Conservation (phyloP, 2,329 filamentous ascomycete species). For the Paecilomyces niveus region DNA sequence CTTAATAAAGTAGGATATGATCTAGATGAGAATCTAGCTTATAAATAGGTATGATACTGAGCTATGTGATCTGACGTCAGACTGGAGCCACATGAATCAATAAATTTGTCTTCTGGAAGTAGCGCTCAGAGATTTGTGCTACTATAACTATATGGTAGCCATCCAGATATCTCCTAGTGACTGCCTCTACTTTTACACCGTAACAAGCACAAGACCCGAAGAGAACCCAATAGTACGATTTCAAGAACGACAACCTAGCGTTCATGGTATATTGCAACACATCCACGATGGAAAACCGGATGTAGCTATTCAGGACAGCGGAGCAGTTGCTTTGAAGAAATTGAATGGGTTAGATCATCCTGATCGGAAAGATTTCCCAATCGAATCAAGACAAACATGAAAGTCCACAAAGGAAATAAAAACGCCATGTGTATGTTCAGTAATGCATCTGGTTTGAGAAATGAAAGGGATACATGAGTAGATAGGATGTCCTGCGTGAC, state of each 20-base stretch:
- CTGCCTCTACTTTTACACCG: neutral
- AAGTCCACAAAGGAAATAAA: neutral
- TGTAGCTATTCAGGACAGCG: neutral
- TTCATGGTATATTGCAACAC: neutral
- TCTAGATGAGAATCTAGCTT: neutral
- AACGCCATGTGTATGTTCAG: constrained; percentile 1
- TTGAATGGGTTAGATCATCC: neutral
- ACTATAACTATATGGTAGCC: neutral
- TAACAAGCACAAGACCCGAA: neutral
- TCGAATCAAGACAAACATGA: neutral
- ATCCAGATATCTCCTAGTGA: neutral
- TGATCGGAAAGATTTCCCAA: neutral
- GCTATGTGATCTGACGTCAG: neutral
- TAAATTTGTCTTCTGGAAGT: too few species aligned
- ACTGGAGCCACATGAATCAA: neutral
- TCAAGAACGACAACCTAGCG: neutral
- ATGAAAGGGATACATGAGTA: neutral
- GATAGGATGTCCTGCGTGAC: neutral
- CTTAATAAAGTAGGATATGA: constrained; percentile 7
- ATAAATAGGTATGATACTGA: neutral
- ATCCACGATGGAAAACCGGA: neutral
- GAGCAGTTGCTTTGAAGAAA: neutral
- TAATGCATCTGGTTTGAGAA: neutral
- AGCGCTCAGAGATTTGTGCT: neutral
- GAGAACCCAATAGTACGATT: neutral